A percentile compares a stretch with the other conserved stretches of the same genome.
Conservation (phyloP, 140 eudicot genomes). For the Cichorium intybus region DNA sequence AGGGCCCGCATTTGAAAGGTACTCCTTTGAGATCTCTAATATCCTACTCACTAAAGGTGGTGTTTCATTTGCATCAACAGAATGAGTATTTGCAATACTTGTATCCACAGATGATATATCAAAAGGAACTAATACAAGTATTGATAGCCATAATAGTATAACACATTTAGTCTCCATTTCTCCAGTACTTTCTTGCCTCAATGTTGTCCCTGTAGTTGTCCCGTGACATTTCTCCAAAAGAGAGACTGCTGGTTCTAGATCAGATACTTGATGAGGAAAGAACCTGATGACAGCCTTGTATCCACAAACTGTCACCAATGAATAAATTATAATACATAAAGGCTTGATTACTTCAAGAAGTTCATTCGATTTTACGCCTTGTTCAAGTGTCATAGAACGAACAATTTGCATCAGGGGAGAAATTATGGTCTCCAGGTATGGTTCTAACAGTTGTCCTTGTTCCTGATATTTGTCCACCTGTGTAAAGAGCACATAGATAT, state of each 20-base stretch:
- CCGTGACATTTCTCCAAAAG: slow-evolving; percentile 83
- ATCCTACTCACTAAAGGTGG: slow-evolving; percentile 85
- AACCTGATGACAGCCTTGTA: slow-evolving; percentile 90
- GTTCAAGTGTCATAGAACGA: slow-evolving; percentile 67
- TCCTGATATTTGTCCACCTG: slow-evolving; percentile 98
- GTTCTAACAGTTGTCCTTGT: slow-evolving; percentile 91
- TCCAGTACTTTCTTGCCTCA: slow-evolving; percentile 96
- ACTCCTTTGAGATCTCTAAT: slow-evolving; percentile 68
- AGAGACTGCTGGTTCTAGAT: slow-evolving; percentile 88
- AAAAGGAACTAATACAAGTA: slow-evolving; percentile 93
- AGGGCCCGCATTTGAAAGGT: slow-evolving; percentile 92
- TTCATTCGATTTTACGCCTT: slow-evolving; percentile 58
- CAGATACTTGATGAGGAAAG: slow-evolving; percentile 99
- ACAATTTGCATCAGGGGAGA: slow-evolving; percentile 81
- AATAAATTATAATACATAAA: slow-evolving; percentile 66
- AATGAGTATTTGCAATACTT: slow-evolving; percentile 50
- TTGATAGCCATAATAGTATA: slow-evolving; percentile 82
- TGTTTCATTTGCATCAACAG: slow-evolving; percentile 50
- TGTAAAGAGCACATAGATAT: slow-evolving; percentile 13
- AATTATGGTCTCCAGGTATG: slow-evolving; percentile 91
- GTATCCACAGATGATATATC: slow-evolving; percentile 95
- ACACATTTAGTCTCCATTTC: slow-evolving; percentile 98
- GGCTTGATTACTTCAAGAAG: slow-evolving; percentile 73
- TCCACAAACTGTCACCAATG: slow-evolving; percentile 92
- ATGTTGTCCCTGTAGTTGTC: slow-evolving; percentile 47